Percentiles rank a stretch among this genome's conserved stretches.
Evolutionary conservation across 257 asterid species (phyloP).

Genomic region (Nicotiana benthamiana): DNA sequence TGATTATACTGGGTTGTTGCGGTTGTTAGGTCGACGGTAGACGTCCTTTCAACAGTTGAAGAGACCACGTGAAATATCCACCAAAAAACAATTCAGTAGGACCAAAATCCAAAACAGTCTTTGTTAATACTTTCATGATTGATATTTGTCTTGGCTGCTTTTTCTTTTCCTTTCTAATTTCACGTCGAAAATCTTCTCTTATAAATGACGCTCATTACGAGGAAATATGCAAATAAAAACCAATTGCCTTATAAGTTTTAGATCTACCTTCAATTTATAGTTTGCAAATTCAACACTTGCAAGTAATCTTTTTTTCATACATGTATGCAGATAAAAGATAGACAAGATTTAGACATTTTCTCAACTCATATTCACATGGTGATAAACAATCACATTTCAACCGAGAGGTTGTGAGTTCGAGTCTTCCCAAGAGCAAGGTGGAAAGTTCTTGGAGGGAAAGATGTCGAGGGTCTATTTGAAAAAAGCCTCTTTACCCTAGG

Average conservation of each 20-base stretch:
- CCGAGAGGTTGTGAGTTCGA: too few species aligned
- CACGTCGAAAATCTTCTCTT: background rate
- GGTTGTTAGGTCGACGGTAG: background rate
- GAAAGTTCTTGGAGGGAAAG: too few species aligned
- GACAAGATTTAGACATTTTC: background rate
- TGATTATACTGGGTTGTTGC: too few species aligned
- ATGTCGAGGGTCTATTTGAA: too few species aligned
- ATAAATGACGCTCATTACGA: background rate
- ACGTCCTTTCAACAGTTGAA: background rate
- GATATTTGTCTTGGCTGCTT: background rate
- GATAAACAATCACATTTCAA: too few species aligned
- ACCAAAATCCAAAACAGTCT: background rate
- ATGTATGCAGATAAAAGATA: background rate
- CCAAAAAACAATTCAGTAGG: background rate
- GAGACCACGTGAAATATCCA: background rate
- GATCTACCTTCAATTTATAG: background rate
- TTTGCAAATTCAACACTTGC: background rate
- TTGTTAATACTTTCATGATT: background rate
- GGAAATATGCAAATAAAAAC: background rate
- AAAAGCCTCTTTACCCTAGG: too few species aligned
- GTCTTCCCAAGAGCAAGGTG: too few species aligned
- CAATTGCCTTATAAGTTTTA: background rate
- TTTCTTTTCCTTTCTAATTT: background rate
- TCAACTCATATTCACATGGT: background rate
- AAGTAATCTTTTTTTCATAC: background rate